These are phyloP conservation scores for Polygonum aviculare DNA, from an alignment of 148 eudicot genomes.

Conservation along the genomic window DNA sequence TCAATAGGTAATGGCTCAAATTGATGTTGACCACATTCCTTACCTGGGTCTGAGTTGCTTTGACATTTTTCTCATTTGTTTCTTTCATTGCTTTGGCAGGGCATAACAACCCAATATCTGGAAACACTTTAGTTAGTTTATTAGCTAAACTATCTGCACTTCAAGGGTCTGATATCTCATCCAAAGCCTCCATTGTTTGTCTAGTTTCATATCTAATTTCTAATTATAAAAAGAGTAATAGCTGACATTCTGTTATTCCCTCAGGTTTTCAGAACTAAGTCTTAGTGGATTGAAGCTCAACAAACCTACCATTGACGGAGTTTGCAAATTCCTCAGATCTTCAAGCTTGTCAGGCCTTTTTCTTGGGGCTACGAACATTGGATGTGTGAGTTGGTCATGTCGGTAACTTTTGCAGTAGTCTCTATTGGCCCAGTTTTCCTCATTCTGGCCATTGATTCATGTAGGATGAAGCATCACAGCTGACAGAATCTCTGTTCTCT, in stretches of 20 bases:
- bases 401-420: neutral
- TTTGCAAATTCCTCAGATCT: slow-evolving; percentile 55
- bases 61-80: neutral
- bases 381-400: slow-evolving; percentile 45
- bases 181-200: neutral
- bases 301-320: slow-evolving; percentile 50
- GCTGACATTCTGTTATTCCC: neutral
- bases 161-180: slow-evolving; percentile 34
- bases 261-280: slow-evolving; percentile 75
- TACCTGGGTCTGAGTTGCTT: neutral
- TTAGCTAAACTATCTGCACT: slow-evolving; percentile 57
- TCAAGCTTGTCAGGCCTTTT: slow-evolving; percentile 58
- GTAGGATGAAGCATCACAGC: slow-evolving; percentile 71
- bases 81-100: slow-evolving; percentile 40
- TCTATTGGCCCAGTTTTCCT: neutral
- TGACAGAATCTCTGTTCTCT: slow-evolving; percentile 51
- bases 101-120: slow-evolving; percentile 59
- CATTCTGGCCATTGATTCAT: neutral
- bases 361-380: slow-evolving; percentile 65
- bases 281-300: slow-evolving; percentile 70
- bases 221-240: neutral
- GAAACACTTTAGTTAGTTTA: slow-evolving; percentile 47
- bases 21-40: neutral
- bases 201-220: neutral
- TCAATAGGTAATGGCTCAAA: slow-evolving; percentile 40